Base-by-base conservation (phyloP, 1,284 basidiomycete genomes). In the Gomphus sp. region DNA sequence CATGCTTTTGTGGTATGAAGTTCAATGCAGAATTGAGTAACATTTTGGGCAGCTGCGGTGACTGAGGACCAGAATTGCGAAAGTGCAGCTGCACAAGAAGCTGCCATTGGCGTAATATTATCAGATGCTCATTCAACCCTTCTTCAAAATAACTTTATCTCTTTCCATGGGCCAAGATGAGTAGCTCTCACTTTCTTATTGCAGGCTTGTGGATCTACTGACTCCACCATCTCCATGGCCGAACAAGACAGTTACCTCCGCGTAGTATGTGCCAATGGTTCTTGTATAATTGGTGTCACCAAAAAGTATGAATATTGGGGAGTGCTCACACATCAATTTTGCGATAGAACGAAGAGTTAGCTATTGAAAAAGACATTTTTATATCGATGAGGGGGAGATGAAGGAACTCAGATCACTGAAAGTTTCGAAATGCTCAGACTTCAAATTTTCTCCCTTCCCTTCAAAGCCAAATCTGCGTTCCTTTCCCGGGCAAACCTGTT, bases 381-480 rank as follows among this genome's bases (percentile, higher is more conserved):
- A 16, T 43, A 16, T 43, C 16, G n/a, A 43, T 8, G n/a, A 16
- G 8, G 41, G 41, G n/a, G n/a, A 14, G 41, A 16, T 43, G 4
- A n/a, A 43, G 4, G 22, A 5, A n/a, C 16, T 8, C n/a, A 31
- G 28, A 31, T 31, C 3, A 31, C 3, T 31, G 28, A 31, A 5
- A 31, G 28, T 31, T 31, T 31, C 28, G 28, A 31, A 31, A 31
- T 31, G 28, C 28, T 31, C 28, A 31, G 28, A 31, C 28, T 31
- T 31, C 28, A 31, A 31, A 31, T 31, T 31, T 31, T 62, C 62
- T 11, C 66, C 68, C 62, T 62, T 56, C 48, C 43, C 61, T 31
- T 31, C 22, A 28, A 12, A 28, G n/a, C 31, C 16, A 11, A 50
- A 50, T 16, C 31, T 4, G 9, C 12, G 50, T 25, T 37, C n/a